Conservation (phyloP, 495 filamentous ascomycete species). For the Thozetella sp. region DNA sequence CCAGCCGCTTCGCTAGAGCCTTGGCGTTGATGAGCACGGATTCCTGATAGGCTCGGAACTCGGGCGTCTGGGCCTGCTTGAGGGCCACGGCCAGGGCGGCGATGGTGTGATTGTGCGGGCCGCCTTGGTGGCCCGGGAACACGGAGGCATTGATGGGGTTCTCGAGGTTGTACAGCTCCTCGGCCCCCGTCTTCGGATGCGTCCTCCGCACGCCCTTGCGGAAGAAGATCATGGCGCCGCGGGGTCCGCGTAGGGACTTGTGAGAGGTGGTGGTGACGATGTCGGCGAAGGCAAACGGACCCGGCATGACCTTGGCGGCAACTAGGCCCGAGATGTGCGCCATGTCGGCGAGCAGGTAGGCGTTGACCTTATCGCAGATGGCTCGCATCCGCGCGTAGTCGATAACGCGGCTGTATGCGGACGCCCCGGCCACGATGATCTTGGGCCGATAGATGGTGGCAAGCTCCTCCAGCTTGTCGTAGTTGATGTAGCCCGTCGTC, state of each 20-base stretch:
- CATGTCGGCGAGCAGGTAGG: constrained; percentile 94
- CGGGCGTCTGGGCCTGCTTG: constrained; percentile 86
- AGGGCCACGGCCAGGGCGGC: constrained; percentile 92
- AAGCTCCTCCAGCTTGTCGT: constrained; percentile 82
- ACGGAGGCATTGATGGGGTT: constrained; percentile 93
- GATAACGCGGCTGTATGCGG: constrained; percentile 91
- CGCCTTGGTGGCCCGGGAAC: constrained; percentile 98
- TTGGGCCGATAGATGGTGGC: constrained; percentile 90
- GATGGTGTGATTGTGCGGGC: constrained; percentile 98
- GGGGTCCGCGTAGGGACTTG: constrained; percentile 92
- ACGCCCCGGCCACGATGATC: constrained; percentile 92
- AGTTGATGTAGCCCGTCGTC: constrained; percentile 91
- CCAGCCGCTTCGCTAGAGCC: constrained; percentile 76
- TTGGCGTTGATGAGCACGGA: constrained; percentile 86
- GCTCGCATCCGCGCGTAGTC: constrained; percentile 88
- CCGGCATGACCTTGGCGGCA: constrained; percentile 85
- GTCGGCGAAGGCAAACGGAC: constrained; percentile 87
- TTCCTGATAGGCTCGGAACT: constrained; percentile 88
- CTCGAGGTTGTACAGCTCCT: constrained; percentile 89
- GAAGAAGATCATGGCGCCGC: constrained; percentile 98
- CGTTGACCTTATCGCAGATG: constrained; percentile 86
- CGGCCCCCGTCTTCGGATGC: constrained; percentile 80
- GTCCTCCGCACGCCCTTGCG: constrained; percentile 85
- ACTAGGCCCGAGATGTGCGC: constrained; percentile 97
- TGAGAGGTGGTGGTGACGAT: constrained; percentile 98